Evolutionary conservation across 2,329 filamentous ascomycete species (phyloP), one percentile per base, ranked within the genome.

Genomic region (Aureobasidium vineae): DNA sequence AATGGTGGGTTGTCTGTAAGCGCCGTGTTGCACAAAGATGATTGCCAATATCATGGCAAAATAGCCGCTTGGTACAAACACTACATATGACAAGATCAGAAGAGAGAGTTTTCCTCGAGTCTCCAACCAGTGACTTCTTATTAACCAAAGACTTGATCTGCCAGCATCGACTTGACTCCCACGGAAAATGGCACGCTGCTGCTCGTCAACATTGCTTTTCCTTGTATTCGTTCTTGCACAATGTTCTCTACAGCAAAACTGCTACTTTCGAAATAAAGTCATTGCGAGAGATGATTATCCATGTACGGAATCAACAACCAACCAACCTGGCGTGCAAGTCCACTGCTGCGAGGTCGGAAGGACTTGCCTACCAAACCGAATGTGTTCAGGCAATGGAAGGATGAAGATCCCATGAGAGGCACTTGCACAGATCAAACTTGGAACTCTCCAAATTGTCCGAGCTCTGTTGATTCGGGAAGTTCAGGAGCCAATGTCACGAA

Each of bases 401-500:
- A 49, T 26, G 23, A 28, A 28, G 28, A 49, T 5, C 45, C 45
- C 11, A 49, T 49, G 45, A 13, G 45, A 49, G 56, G 40, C 1
- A 60, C 38, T 26, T 60, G 56, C 26, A 60, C 56, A 47, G 56
- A 60, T 47, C 8, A 16, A 16, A 45, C 56, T 6, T 60, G 56
- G 56, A 5, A 60, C 16, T 45, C 23, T 28, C 6, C 41, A 1
- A 47, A 60, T 19, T 60, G 56, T 47, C 56, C 56, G 1, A 23
- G n/a, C n/a, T n/a, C n/a, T n/a, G n/a, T n/a, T n/a, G n/a, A n/a
- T n/a, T n/a, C n/a, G n/a, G n/a, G n/a, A n/a, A n/a, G n/a, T n/a
- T n/a, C n/a, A n/a, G n/a, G n/a, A n/a, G n/a, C n/a, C n/a, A n/a
- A n/a, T n/a, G n/a, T n/a, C n/a, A n/a, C n/a, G n/a, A n/a, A n/a